Percentiles rank a stretch among this genome's conserved stretches.
These are phyloP conservation scores for Suillus variegatus DNA, from an alignment of 768 basidiomycete species.

Conservation along the genomic window DNA sequence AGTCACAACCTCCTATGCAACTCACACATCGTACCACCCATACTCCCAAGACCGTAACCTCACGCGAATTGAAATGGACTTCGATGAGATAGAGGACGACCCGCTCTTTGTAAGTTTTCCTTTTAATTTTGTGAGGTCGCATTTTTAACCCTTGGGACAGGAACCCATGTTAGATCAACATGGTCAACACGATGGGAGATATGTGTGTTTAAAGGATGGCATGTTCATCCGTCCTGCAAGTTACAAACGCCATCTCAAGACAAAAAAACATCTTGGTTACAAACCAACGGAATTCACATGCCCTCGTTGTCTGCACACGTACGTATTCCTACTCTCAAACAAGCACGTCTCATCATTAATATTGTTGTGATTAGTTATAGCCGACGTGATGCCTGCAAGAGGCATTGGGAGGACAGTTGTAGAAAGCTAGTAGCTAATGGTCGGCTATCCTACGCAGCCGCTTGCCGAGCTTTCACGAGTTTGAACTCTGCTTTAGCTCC, in stretches of 20 bases:
- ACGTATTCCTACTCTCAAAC: neutral
- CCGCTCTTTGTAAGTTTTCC: neutral
- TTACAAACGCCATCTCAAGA: neutral
- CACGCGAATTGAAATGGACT: neutral
- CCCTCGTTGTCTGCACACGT: neutral
- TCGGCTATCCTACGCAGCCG: no score
- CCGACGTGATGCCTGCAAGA: neutral
- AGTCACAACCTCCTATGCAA: neutral
- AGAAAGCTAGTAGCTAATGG: neutral
- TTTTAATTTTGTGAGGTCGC: neutral
- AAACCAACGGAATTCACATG: neutral
- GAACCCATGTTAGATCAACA: neutral
- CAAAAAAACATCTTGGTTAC: neutral
- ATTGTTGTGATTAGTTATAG: neutral
- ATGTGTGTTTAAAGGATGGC: neutral
- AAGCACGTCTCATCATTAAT: neutral
- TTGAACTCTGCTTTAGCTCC: neutral
- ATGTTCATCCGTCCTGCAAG: neutral
- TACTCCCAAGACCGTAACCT: neutral
- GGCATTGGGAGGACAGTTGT: neutral
- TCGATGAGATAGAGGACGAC: neutral
- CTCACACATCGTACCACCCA: neutral
- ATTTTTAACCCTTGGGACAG: neutral
- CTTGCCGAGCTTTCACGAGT: neutral
- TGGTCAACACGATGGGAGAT: neutral